phyloP scores from a whole-genome alignment of 257 asterid genomes.

The Apocynum venetum region DNA sequence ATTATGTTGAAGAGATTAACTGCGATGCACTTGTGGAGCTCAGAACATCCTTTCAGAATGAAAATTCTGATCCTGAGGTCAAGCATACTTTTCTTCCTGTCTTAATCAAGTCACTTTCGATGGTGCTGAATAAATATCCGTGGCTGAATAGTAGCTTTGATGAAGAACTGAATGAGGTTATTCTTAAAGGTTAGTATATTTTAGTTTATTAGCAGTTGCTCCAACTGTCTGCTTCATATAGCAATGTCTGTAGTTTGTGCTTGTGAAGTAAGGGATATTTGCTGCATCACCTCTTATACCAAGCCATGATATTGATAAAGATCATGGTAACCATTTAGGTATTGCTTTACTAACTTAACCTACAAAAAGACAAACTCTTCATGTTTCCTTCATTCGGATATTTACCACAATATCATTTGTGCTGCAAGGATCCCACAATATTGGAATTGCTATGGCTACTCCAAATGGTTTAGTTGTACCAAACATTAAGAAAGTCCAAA shows the following conservation, averaged over 20 bases:
- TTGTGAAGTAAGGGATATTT: not conserved
- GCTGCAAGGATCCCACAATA: slow-evolving; percentile 71
- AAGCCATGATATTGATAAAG: not conserved
- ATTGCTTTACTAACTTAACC: not conserved
- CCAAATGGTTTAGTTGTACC: slow-evolving; percentile 94
- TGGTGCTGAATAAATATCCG: slow-evolving; percentile 71
- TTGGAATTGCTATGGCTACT: slow-evolving; percentile 98
- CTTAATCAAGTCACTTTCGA: slow-evolving; percentile 77
- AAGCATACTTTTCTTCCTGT: slow-evolving; percentile 79
- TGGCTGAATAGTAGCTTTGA: slow-evolving; percentile 80
- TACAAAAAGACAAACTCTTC: not conserved
- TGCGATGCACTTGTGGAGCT: slow-evolving; percentile 75
- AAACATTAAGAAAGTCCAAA: slow-evolving; percentile 83
- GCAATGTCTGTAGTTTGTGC: not conserved
- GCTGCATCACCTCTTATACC: not conserved
- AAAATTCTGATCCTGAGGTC: slow-evolving; percentile 62
- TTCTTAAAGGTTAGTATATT: slow-evolving; percentile 59
- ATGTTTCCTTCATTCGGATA: too few relatives aligned
- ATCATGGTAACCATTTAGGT: not conserved
- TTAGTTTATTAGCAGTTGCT: not conserved
- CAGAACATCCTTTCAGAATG: slow-evolving; percentile 65
- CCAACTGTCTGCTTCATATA: not conserved
- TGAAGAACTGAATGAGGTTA: slow-evolving; percentile 70
- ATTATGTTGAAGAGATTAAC: slow-evolving; percentile 85
- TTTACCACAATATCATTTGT: slow-evolving; percentile 3